Conservation (phyloP, 2,329 filamentous ascomycete genomes). For the Ophiostoma australiae region DNA sequence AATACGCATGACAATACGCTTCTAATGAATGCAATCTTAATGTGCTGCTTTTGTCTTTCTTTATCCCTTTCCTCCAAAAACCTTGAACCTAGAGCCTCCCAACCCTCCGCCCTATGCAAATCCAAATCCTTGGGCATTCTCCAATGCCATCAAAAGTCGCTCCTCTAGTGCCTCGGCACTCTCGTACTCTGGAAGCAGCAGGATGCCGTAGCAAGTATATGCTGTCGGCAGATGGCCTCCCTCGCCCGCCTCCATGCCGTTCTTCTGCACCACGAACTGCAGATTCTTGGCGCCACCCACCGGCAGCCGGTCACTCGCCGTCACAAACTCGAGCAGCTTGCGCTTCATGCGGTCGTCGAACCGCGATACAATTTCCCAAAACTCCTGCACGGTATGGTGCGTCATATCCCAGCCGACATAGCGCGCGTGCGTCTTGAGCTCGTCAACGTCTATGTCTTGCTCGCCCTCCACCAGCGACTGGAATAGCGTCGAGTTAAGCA, state of each 20-base stretch:
- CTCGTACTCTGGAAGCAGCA: conserved; percentile 79
- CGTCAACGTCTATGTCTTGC: conserved; percentile 70
- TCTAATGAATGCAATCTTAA: background rate
- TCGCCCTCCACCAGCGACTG: conserved; percentile 78
- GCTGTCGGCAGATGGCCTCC: conserved; percentile 69
- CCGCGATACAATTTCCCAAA: conserved; percentile 73
- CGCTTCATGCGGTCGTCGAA: conserved; percentile 67
- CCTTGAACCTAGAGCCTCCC: background rate
- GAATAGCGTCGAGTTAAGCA: conserved; percentile 67
- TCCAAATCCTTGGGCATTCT: conserved; percentile 86
- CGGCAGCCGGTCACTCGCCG: conserved; percentile 83
- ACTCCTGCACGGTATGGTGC: conserved; percentile 67
- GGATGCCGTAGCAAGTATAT: conserved; percentile 86
- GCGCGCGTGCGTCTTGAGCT: conserved; percentile 63
- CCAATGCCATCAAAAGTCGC: conserved; percentile 77
- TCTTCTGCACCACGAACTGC: conserved; percentile 76
- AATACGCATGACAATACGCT: conserved; percentile 7
- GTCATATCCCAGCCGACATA: conserved; percentile 76
- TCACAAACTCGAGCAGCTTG: conserved; percentile 86
- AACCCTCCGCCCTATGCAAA: conserved; percentile 51
- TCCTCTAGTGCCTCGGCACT: conserved; percentile 63
- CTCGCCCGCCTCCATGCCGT: conserved; percentile 57
- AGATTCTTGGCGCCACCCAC: conserved; percentile 79
- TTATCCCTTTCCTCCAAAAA: background rate
- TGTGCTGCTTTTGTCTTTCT: background rate